A percentile compares a stretch with the other conserved stretches of the same genome.
Conservation (phyloP, 495 filamentous ascomycete species). For the Penicillium atrosanguineum region DNA sequence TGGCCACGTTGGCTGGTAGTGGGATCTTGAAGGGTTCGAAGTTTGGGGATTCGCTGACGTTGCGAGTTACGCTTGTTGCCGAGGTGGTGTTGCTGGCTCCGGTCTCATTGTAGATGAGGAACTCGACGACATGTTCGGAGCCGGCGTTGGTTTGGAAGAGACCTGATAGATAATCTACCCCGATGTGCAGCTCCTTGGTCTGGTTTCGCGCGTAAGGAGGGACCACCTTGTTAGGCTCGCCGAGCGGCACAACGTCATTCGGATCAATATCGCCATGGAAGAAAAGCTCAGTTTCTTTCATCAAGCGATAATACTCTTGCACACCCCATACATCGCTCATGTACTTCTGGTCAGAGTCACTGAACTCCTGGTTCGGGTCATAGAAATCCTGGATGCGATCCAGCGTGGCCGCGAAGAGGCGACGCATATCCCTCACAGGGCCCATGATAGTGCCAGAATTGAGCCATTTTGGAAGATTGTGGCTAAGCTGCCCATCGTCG, state of each 20-base stretch:
- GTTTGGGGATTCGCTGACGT: constrained; percentile 2
- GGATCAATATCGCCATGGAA: constrained; percentile 13
- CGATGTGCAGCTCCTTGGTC: constrained; percentile 13
- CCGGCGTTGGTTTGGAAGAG: constrained; percentile 17
- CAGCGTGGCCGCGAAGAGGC: constrained; percentile 11
- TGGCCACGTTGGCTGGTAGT: constrained; percentile 5
- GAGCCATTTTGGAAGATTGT: constrained; percentile 12
- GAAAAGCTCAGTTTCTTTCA: constrained; percentile 2
- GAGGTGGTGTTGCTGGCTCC: neutral
- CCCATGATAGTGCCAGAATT: constrained; percentile 20
- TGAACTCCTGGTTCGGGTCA: constrained; percentile 11
- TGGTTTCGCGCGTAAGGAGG: constrained; percentile 4
- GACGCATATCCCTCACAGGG: constrained; percentile 13
- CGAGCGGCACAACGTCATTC: constrained; percentile 1
- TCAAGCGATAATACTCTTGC: constrained; percentile 12
- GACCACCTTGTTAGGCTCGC: constrained; percentile 1
- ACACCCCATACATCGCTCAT: constrained; percentile 19
- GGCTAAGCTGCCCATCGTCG: constrained; percentile 5
- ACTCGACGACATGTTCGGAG: constrained; percentile 10
- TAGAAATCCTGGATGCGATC: constrained; percentile 9
- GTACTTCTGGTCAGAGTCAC: constrained; percentile 18
- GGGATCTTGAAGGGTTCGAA: constrained; percentile 8
- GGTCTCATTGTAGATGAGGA: constrained; percentile 5
- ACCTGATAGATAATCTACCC: constrained; percentile 12
- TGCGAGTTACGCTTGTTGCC: neutral